Evolutionary conservation across 108 stramenopile genomes (phyloP), one percentile per base, ranked within the genome.

Genomic region (Pseudonitzschia delicatissima): DNA sequence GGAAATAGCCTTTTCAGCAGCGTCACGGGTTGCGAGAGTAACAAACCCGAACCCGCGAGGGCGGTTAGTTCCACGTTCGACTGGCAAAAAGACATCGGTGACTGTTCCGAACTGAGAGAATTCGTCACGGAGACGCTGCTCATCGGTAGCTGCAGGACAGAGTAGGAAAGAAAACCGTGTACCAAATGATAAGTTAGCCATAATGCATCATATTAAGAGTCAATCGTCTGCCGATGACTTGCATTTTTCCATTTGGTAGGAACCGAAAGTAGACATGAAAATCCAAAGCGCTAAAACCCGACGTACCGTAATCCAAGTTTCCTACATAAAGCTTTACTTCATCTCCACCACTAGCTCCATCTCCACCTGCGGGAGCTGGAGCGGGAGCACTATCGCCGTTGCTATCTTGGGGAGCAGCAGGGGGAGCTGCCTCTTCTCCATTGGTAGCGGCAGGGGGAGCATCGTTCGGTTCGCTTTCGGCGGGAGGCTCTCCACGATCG

Each of bases 271-370:
- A 2, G 20, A 47, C 21, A 36, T 32, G 57, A 52, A 26, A 2
- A 18, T 31, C 52, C 15, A 28, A 40, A 29, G 23, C 18, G 17
- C 12, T 45, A 11, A 12, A 64, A 36, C 7, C 21, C 1, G 23
- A 74, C 82, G 33, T 51, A 90, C 87, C 75, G 59, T 91, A 91
- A 51, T 91, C 88, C 33, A 91, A 72, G 62, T 96, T 93, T 37
- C 94, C 94, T 29, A 92, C 79, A 77, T 95, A 95, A 73, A 95
- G 88, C 79, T 95, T 95, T 32, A 92, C 81, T 28, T 81, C 89
- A 45, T 80, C 53, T 25, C 20, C 60, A 26, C 39, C 37, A 39
- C 36, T 71, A 29, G 55, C 80, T 12, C 62, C 50, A 62, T 45
- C 67, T 21, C 61, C 61, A 64, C 51, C 71, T n/a, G 21, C 68